A percentile compares a stretch with the other conserved stretches of the same genome.
These are phyloP conservation scores for Cutaneotrichosporon sp. DNA, from an alignment of 1,284 basidiomycete genomes.

Conservation along the genomic window DNA sequence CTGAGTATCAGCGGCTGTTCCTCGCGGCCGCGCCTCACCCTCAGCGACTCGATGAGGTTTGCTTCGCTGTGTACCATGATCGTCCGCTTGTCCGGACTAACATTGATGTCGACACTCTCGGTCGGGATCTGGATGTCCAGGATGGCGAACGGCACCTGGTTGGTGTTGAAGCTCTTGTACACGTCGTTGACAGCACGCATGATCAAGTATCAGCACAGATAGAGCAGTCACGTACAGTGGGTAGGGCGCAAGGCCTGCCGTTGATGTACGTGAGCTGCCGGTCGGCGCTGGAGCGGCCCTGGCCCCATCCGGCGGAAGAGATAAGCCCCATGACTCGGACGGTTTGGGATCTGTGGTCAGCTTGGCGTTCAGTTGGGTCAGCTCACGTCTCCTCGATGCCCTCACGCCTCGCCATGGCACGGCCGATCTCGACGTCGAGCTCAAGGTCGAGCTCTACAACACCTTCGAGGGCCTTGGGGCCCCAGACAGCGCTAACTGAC, in stretches of 20 bases:
- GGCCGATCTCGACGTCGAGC: conserved; percentile 68
- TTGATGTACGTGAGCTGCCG: conserved; percentile 95
- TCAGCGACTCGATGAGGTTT: conserved; percentile 73
- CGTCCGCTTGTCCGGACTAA: conserved; percentile 94
- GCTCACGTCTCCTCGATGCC: conserved; percentile 38
- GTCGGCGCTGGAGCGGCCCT: conserved; percentile 75
- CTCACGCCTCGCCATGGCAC: conserved; percentile 53
- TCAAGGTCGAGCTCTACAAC: conserved; percentile 70
- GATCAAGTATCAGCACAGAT: conserved; percentile 56
- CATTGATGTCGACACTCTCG: conserved; percentile 88
- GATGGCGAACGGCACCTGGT: conserved; percentile 76
- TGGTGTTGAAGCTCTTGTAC: conserved; percentile 78
- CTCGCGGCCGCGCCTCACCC: conserved; percentile 56
- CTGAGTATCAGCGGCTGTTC: conserved; percentile 53
- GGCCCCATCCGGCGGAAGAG: conserved; percentile 48
- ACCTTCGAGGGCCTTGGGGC: conserved; percentile 72
- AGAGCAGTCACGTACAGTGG: conserved; percentile 60
- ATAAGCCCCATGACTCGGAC: conserved; percentile 46
- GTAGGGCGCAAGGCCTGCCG: conserved; percentile 78
- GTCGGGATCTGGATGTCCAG: conserved; percentile 79
- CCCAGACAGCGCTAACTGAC: conserved; percentile 79
- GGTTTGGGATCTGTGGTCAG: conserved; percentile 33
- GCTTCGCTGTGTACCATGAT: conserved; percentile 88
- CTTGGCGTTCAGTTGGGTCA: not conserved
- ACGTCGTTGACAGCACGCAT: conserved; percentile 86